Base-by-base conservation (phyloP, 306 rosid species). In the Cotoneaster glaucophyllus region DNA sequence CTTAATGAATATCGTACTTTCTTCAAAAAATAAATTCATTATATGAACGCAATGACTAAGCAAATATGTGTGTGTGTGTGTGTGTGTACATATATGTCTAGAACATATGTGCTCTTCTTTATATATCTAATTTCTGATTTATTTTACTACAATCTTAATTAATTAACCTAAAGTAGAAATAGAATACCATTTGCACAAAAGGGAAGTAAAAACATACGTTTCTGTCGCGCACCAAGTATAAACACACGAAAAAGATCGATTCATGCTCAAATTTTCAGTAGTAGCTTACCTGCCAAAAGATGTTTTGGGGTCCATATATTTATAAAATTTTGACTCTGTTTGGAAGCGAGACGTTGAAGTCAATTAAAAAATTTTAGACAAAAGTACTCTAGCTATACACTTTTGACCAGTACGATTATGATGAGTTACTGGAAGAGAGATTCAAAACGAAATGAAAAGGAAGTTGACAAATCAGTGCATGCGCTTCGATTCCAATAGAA, bases 271-370 rank as follows among this genome's bases (percentile, higher is more conserved):
- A 56, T 25, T 31, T 28, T 57, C 68, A 22, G 58, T 0, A n/a
- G 78, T 67, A 66, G 82, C 32, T 69, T 80, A 80, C 76, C 76
- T 61, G 73, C 80, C 62, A 59, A n/a, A 52, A 69, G 68, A 75
- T 75, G 28, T 9, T 3, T 21, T 18, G 6, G 68, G 19, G 25
- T 41, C 18, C 56, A 58, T 58, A 4, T 11, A 19, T 39, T 58
- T 9, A 59, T 11, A 43, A 12, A 67, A 61, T 26, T 62, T 19
- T 24, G 29, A 43, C 59, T 41, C 41, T 11, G 19, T 48, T 19
- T 11, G 15, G 24, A 48, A 39, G 41, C 25, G 5, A 73, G 43
- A 41, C 13, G 24, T 25, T 41, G 56, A 39, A 59, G 41, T 5
- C 68, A 73, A 11, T 11, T 8, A 28, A 5, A 5, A 39, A 15